Evolutionary conservation across 306 rosid genomes (phyloP).

Genomic region (Dryas octopetala): DNA sequence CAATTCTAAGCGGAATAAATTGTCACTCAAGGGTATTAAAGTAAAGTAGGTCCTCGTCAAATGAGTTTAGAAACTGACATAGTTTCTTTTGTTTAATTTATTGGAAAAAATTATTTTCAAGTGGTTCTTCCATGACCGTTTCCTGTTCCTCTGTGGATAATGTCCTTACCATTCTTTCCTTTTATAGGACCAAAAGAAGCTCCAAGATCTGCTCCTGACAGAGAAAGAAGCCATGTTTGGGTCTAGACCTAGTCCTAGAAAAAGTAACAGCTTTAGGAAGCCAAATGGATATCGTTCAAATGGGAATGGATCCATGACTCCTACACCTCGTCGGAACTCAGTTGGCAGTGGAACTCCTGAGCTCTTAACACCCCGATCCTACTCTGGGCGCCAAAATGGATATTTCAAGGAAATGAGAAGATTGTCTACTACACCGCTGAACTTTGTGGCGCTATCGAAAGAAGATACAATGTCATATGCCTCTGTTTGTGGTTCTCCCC

Average conservation of each 20-base stretch:
- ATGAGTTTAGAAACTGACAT: background rate
- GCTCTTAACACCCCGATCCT: constrained; percentile 78
- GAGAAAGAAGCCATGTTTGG: constrained; percentile 91
- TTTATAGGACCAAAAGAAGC: constrained; percentile 86
- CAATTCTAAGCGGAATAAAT: background rate
- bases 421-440: constrained; percentile 79
- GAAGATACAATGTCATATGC: constrained; percentile 93
- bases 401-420: constrained; percentile 82
- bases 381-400: constrained; percentile 90
- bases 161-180: background rate
- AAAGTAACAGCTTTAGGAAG: constrained; percentile 78
- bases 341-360: constrained; percentile 71
- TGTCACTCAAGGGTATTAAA: background rate
- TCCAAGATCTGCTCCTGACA: constrained; percentile 87
- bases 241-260: constrained; percentile 91
- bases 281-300: constrained; percentile 68
- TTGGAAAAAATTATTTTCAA: background rate
- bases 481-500: constrained; percentile 83
- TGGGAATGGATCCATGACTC: constrained; percentile 86
- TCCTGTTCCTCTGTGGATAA: background rate
- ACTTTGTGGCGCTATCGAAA: constrained; percentile 80
- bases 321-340: constrained; percentile 88
- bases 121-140: background rate
- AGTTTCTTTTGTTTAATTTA: background rate
- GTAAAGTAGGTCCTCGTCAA: background rate